Conservation (phyloP, 2,329 filamentous ascomycete species). For the Fusarium sp. region DNA sequence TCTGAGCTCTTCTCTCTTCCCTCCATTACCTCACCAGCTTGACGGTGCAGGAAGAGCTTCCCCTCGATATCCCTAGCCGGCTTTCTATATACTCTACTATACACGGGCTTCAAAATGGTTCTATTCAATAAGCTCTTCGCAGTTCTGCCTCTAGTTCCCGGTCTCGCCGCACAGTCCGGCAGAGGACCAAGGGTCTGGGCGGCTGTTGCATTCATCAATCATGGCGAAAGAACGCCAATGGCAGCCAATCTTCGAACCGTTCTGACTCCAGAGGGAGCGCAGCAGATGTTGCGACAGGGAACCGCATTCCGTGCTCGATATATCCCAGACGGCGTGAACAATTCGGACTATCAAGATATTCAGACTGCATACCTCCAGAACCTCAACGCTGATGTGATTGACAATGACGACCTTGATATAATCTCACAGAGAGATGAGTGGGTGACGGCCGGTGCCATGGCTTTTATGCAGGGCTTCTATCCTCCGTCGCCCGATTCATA, state of each 20-base stretch:
- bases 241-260: constrained; percentile 44
- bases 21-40: constrained; percentile 24
- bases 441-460: constrained; percentile 75
- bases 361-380: constrained; percentile 54
- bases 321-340: constrained; percentile 47
- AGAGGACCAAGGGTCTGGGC: constrained; percentile 59
- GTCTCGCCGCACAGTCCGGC: constrained; percentile 47
- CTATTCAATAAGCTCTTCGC: constrained; percentile 20
- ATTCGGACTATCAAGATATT: constrained; percentile 43
- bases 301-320: constrained; percentile 62
- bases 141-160: constrained; percentile 37
- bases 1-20: constrained; percentile 13
- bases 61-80: not conserved
- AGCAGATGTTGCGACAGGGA: constrained; percentile 63
- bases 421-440: constrained; percentile 56
- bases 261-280: constrained; percentile 65
- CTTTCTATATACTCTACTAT: not conserved
- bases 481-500: constrained; percentile 68
- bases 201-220: constrained; percentile 59
- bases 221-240: constrained; percentile 65
- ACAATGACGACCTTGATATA: constrained; percentile 60
- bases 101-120: constrained; percentile 34
- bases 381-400: constrained; percentile 57
- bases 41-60: constrained; percentile 22
- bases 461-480: constrained; percentile 87